These are phyloP conservation scores for Tetradesmus lagerheimii DNA, from an alignment of 139 green algal species.

Conservation along the genomic window DNA sequence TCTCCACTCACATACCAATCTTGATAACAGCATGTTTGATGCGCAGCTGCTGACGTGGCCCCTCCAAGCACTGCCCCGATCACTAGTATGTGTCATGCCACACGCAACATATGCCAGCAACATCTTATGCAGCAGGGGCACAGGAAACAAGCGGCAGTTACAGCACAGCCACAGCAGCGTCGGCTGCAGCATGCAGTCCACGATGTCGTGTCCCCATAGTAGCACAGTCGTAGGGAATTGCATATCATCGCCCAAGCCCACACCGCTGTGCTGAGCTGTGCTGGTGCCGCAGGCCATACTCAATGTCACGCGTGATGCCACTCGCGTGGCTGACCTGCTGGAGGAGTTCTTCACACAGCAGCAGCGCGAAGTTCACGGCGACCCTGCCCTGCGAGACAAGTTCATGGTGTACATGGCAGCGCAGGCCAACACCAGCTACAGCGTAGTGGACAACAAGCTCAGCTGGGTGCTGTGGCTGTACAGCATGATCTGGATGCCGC, in stretches of 20 bases:
- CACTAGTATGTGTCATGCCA: too few relatives aligned
- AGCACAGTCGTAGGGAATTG: not conserved
- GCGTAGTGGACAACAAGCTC: slow-evolving; percentile 14
- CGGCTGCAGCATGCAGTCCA: not conserved
- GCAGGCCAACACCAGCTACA: slow-evolving; percentile 32
- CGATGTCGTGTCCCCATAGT: too few relatives aligned
- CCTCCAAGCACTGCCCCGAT: too few relatives aligned
- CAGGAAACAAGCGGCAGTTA: too few relatives aligned
- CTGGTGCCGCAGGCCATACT: not conserved
- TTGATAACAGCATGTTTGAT: not conserved
- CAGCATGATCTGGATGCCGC: slow-evolving; percentile 43
- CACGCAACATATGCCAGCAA: too few relatives aligned
- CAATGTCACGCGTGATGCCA: slow-evolving; percentile 3
- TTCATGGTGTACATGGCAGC: not conserved
- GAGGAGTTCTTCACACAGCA: slow-evolving; percentile 11
- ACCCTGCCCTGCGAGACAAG: not conserved
- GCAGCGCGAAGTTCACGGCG: not conserved
- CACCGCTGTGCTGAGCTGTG: not conserved
- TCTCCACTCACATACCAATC: too few relatives aligned
- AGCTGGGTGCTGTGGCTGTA: slow-evolving; percentile 42
- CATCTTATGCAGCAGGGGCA: too few relatives aligned
- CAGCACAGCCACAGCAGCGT: too few relatives aligned
- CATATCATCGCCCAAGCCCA: not conserved
- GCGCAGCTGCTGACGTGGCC: not conserved
- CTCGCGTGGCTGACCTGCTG: slow-evolving; percentile 26